phyloP scores from a whole-genome alignment of 805 yeast genomes.

The Cyberlindnera veronae region DNA sequence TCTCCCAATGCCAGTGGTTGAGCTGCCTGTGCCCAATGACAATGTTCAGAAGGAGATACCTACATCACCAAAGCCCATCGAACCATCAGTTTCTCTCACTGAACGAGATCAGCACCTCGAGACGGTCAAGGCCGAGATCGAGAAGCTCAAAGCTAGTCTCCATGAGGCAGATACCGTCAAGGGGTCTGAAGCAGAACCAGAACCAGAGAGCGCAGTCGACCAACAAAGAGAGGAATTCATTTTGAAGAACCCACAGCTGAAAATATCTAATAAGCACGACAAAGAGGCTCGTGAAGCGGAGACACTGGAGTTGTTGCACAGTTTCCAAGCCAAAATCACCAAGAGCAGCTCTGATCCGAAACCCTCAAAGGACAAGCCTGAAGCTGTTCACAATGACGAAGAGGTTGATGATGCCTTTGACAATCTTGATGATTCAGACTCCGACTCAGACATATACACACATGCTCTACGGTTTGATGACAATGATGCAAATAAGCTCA shows the following conservation, averaged over 20 bases:
- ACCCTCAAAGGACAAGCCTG: background rate
- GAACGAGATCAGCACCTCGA: background rate
- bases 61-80: background rate
- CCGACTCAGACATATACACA: constrained; percentile 17
- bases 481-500: constrained; percentile 9
- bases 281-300: constrained; percentile 25
- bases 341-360: background rate
- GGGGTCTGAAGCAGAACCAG: too few species aligned
- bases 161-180: background rate
- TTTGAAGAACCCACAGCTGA: background rate
- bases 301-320: constrained; percentile 27
- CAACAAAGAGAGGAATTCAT: constrained; percentile 1
- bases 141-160: constrained; percentile 1
- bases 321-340: constrained; percentile 26
- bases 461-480: constrained; percentile 22
- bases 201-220: background rate
- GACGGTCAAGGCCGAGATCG: constrained; percentile 1
- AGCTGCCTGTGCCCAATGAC: background rate
- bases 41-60: background rate
- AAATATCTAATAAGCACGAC: background rate
- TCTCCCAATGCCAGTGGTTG: constrained; percentile 1
- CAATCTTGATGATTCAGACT: constrained; percentile 23
- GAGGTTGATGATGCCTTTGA: constrained; percentile 22
- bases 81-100: too few species aligned
- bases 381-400: background rate